Evolutionary conservation across 495 filamentous ascomycete genomes (phyloP).

Genomic region (Endocarpon pusillum): DNA sequence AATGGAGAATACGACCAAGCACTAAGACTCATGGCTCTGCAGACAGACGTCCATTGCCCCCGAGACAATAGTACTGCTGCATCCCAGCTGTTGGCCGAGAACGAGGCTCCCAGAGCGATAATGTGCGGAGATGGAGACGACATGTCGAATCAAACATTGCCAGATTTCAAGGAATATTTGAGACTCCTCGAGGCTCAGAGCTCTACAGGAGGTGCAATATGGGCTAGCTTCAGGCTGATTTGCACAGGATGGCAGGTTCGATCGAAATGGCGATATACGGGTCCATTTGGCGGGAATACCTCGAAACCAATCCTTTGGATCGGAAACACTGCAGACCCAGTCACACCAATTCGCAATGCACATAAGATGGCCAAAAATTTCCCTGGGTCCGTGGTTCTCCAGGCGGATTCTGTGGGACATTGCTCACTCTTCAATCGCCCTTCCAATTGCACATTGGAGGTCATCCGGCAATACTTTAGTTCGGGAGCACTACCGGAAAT

Average conservation of each 20-base stretch:
- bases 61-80: neutral
- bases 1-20: neutral
- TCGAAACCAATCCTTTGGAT: neutral
- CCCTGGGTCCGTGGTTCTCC: neutral
- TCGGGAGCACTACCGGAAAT: neutral
- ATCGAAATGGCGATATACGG: neutral
- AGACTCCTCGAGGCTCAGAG: slow-evolving; percentile 14
- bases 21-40: too few species aligned
- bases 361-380: neutral
- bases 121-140: slow-evolving; percentile 28
- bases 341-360: neutral
- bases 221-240: slow-evolving; percentile 10
- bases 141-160: slow-evolving; percentile 16
- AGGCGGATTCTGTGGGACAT: neutral
- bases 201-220: slow-evolving; percentile 27
- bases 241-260: neutral
- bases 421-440: neutral
- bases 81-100: neutral
- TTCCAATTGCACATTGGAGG: neutral
- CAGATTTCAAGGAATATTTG: slow-evolving; percentile 20
- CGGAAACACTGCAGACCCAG: neutral
- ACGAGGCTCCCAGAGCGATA: slow-evolving; percentile 23
- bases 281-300: neutral
- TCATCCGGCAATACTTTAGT: neutral
- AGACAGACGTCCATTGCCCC: too few species aligned